Percentiles rank a stretch among this genome's conserved stretches.
Evolutionary conservation across 164 flowering plant species (phyloP).

Genomic region (Kingdonia uniflora): DNA sequence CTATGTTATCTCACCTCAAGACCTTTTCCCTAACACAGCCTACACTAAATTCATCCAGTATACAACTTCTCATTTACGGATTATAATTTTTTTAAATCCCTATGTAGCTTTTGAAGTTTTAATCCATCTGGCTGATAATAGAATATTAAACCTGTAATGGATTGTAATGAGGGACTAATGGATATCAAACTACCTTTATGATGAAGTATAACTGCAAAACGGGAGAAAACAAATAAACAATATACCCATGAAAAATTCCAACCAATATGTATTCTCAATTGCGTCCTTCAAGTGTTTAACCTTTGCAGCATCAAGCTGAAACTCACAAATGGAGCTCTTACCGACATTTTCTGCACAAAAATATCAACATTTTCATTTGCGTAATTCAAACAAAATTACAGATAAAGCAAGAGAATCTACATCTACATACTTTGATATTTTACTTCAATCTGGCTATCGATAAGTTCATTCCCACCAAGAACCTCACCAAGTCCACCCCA

Average conservation of each 20-base stretch:
- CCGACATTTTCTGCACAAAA: slow-evolving; percentile 65
- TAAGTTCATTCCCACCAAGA: slow-evolving; percentile 96
- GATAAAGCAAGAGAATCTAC: not conserved
- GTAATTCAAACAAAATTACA: not conserved
- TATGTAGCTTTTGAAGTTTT: no score
- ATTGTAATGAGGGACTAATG: no score
- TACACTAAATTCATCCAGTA: no score
- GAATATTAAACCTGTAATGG: no score
- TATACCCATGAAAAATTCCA: slow-evolving; percentile 97
- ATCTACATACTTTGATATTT: slow-evolving; percentile 62
- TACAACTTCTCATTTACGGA: no score
- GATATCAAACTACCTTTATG: no score
- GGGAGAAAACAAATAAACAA: slow-evolving; percentile 12
- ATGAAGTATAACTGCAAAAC: no score
- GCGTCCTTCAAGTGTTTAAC: slow-evolving; percentile 93
- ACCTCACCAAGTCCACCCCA: slow-evolving; percentile 99
- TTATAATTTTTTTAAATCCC: no score
- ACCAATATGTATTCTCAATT: slow-evolving; percentile 87
- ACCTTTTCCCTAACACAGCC: no score
- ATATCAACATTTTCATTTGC: not conserved
- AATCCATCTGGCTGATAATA: no score
- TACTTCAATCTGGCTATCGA: slow-evolving; percentile 82
- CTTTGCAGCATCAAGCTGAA: slow-evolving; percentile 67
- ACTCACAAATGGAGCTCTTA: slow-evolving; percentile 48
- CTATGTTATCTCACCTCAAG: no score